Evolutionary conservation across 129 eudicot species (phyloP).

Genomic region (Solidago caesia): DNA sequence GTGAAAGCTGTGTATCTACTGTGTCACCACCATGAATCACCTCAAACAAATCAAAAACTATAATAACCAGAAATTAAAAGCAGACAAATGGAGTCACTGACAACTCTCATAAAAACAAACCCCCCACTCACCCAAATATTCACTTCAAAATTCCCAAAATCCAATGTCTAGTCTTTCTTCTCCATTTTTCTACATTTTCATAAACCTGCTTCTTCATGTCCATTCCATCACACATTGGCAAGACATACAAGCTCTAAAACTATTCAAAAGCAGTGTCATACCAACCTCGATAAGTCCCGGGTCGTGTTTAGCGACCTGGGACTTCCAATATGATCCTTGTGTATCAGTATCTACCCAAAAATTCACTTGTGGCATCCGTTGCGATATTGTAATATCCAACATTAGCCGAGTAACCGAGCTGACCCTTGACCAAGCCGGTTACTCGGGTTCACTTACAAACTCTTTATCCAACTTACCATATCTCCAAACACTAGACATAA

Average conservation of each 20-base stretch:
- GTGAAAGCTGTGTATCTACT: background rate
- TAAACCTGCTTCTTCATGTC: constrained; percentile 21
- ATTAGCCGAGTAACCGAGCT: constrained; percentile 67
- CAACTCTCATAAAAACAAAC: constrained; percentile 21
- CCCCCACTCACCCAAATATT: background rate
- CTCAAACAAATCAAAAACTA: constrained; percentile 20
- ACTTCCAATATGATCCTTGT: constrained; percentile 83
- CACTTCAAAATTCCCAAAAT: background rate
- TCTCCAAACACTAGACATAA: constrained; percentile 60
- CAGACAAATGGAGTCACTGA: constrained; percentile 30
- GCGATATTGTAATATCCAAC: constrained; percentile 42
- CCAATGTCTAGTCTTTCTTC: constrained; percentile 18
- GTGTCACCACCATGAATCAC: constrained; percentile 16
- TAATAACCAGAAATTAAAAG: constrained; percentile 20
- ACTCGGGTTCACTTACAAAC: constrained; percentile 58
- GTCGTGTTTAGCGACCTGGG: constrained; percentile 86
- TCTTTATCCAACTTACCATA: constrained; percentile 58
- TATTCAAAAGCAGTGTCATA: constrained; percentile 44
- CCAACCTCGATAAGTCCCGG: constrained; percentile 53
- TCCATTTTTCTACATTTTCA: background rate
- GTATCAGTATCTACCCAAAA: constrained; percentile 53
- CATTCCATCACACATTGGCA: constrained; percentile 56
- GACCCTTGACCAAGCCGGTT: constrained; percentile 76
- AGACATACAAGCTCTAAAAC: constrained; percentile 58
- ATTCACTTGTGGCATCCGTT: constrained; percentile 84